Conservation (phyloP, 2,329 filamentous ascomycete species). For the Claviceps sp. region DNA sequence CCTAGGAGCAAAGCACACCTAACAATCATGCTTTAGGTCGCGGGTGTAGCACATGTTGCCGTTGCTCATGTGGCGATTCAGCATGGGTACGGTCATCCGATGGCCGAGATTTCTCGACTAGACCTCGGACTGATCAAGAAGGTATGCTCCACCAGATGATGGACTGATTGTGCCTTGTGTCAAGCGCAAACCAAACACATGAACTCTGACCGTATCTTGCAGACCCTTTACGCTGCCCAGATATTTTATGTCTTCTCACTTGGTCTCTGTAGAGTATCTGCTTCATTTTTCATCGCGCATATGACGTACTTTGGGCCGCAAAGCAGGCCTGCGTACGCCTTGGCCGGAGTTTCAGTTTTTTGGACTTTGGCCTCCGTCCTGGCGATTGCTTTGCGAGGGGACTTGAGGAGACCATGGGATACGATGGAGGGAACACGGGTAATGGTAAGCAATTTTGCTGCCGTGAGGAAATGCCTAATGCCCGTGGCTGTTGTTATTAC, state of each 20-base stretch:
- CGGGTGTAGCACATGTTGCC: not conserved
- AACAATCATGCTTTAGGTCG: not conserved
- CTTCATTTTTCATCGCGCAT: constrained; percentile 4
- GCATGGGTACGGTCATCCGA: not conserved
- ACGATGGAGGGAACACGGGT: not conserved
- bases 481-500: not conserved
- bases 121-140: not conserved
- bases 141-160: not conserved
- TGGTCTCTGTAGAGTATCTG: constrained; percentile 5
- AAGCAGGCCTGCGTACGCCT: not conserved
- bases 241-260: constrained; percentile 4
- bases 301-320: constrained; percentile 5
- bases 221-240: constrained; percentile 3
- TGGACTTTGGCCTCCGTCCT: constrained; percentile 4
- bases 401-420: not conserved
- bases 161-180: not conserved
- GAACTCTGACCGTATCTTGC: not conserved
- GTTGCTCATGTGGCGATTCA: not conserved
- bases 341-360: not conserved
- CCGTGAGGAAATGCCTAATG: not conserved
- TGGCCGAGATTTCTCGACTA: not conserved
- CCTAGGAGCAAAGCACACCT: not conserved
- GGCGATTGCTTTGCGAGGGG: not conserved
- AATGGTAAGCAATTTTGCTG: not conserved
- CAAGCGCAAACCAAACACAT: not conserved